Conservation (phyloP, 495 filamentous ascomycete species). For the Aspergillus indologenus region DNA sequence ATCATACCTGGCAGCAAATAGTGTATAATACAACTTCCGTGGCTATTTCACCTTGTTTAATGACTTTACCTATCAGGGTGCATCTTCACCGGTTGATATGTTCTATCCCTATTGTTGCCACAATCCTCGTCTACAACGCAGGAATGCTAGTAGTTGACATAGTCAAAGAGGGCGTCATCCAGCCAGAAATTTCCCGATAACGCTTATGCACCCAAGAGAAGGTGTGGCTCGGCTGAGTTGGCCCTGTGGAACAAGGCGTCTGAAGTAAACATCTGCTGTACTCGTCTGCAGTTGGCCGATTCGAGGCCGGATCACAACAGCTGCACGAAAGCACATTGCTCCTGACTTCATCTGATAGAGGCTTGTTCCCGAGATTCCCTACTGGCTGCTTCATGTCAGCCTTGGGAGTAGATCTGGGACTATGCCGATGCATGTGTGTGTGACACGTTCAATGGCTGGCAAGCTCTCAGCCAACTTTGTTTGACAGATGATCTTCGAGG, state of each 20-base stretch:
- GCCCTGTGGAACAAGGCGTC: slow-evolving; percentile 12
- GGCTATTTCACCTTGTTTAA: background rate
- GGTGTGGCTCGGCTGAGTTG: slow-evolving; percentile 19
- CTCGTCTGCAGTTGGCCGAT: slow-evolving; percentile 17
- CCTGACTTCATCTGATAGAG: slow-evolving; percentile 7
- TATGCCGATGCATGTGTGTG: slow-evolving; percentile 1
- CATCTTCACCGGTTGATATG: background rate
- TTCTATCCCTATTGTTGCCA: no score
- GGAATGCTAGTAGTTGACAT: background rate
- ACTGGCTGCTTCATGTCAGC: slow-evolving; percentile 23
- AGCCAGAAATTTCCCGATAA: background rate
- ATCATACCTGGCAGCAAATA: slow-evolving; percentile 2
- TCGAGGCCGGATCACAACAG: slow-evolving; percentile 11
- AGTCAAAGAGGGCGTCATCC: background rate
- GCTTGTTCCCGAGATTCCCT: background rate
- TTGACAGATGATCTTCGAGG: background rate
- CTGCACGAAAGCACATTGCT: background rate
- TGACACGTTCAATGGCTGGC: background rate
- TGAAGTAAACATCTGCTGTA: slow-evolving; percentile 10
- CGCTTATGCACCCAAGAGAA: slow-evolving; percentile 10
- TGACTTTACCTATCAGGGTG: background rate
- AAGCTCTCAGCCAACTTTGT: background rate
- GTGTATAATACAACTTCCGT: slow-evolving; percentile 2
- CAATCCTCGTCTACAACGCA: background rate
- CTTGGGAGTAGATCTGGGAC: slow-evolving; percentile 2